Base-by-base conservation (phyloP, 2,329 filamentous ascomycete species). In the Ophiostoma sp. region DNA sequence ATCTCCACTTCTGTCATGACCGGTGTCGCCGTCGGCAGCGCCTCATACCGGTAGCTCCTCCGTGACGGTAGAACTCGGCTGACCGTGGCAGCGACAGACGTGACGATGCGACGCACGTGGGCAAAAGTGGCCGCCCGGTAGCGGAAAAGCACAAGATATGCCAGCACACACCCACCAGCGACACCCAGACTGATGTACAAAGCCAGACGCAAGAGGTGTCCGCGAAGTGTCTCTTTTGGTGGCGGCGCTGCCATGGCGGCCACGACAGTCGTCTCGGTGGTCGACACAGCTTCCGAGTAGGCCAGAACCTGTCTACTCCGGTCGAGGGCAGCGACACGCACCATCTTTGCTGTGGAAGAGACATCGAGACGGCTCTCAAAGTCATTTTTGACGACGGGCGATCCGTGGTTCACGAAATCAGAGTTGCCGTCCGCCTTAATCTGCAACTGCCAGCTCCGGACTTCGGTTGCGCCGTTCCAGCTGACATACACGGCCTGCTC, bases 391-490 rank as follows among this genome's bases (percentile, higher is more conserved):
- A 22, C 31, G 12, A 72, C 70, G 7, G 59, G 8, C 7, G 31
- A 2, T 19, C 70, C 70, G 57, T 63, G 57, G 28, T 71, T 19
- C 28, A 28, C 25, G 31, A 55, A 66, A 2, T 7, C 25, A 5
- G 33, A 12, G 3, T 63, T 15, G 19, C 9, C 28, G 1, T 22
- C 55, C 19, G 61, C n/a, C 28, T n/a, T 42, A 22, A 17, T 33
- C 71, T 72, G 45, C 31, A 69, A 42, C 39, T 69, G 71, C 71
- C 70, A 72, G 22, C 48, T 31, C 1, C 45, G 61, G 9, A 72
- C 61, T 52, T 80, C 78, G 11, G 80, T 81, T 12, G 80, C 79
- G 31, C 80, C 80, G 68, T 81, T 81, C 80, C 79, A 81, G 69
- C 78, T 79, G 31, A 80, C 75, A 59, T 80, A 81, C 2, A 77